Evolutionary conservation across 2,329 filamentous ascomycete species (phyloP), one percentile per base, ranked within the genome.

Genomic region (Colletotrichum costaricense): DNA sequence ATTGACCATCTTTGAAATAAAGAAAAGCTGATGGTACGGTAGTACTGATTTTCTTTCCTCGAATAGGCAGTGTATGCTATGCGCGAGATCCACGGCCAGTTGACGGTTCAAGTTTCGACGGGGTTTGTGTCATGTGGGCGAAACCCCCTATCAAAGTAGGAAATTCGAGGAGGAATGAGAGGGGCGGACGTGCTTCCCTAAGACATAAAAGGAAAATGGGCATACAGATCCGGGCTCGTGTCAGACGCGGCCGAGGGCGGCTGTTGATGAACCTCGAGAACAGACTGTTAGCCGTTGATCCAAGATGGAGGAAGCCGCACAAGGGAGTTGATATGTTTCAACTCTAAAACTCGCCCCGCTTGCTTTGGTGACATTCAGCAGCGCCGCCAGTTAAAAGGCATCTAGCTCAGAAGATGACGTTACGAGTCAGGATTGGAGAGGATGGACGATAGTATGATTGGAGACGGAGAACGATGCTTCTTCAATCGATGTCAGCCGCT

Each of bases 291-390:
- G 14, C 19, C 33, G 66, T 33, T 22, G 24, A 55, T 14, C 22
- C n/a, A 58, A 33, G 35, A 59, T 14, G n/a, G 42, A 57, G 57
- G 56, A 57, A 62, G 55, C 24, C 35, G 55, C 56, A 22, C 57
- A 11, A 24, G 46, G 46, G 49, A 49, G 33, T n/a, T 46, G 22
- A 73, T 42, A 64, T 73, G 71, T 73, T 70, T 70, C 71, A 73
- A 66, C 67, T 73, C 67, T 62, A 65, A 73, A 73, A 73, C 71
- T 19, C 12, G 67, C 71, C 71, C 67, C 71, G 67, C 67, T 66
- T 57, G 67, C 28, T 49, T 64, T 73, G 56, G 38, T 64, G 46
- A 69, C 46, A 28, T 57, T 57, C 22, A 55, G 54, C 60, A 12
- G 52, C 54, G 42, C 16, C 14, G 57, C 58, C 33, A 57, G 30